A percentile compares a stretch with the other conserved stretches of the same genome.
phyloP scores from a whole-genome alignment of 352 stramenopile species.

The Pythium rishiriense region DNA sequence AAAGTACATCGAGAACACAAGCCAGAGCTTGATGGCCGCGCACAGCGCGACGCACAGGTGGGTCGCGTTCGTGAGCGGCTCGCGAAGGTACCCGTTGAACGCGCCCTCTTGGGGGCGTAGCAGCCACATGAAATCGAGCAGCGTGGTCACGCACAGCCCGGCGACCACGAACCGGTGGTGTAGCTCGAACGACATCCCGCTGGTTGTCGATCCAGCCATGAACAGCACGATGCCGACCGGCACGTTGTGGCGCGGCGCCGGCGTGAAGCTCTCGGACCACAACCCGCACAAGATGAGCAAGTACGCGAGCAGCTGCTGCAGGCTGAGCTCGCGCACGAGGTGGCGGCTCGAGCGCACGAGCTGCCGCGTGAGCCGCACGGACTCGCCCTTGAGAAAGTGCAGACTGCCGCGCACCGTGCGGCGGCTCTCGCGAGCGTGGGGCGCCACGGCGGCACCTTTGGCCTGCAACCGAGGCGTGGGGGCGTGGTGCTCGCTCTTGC shows the following conservation, averaged over 20 bases:
- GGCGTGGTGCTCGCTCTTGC: neutral
- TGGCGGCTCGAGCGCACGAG: slow-evolving; percentile 24
- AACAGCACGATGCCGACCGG: slow-evolving; percentile 60
- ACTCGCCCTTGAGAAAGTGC: slow-evolving; percentile 19
- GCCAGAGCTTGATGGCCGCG: slow-evolving; percentile 55
- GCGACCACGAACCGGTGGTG: slow-evolving; percentile 60
- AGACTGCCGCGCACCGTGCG: slow-evolving; percentile 23
- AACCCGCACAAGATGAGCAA: slow-evolving; percentile 56
- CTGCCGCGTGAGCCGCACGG: slow-evolving; percentile 13
- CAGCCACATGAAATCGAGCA: slow-evolving; percentile 65
- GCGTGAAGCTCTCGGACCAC: slow-evolving; percentile 61
- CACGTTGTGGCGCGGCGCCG: slow-evolving; percentile 70
- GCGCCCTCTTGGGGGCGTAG: slow-evolving; percentile 58
- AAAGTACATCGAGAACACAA: slow-evolving; percentile 71
- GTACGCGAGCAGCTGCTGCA: slow-evolving; percentile 62
- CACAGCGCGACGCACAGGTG: slow-evolving; percentile 56
- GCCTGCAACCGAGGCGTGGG: slow-evolving; percentile 3
- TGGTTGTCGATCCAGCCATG: slow-evolving; percentile 16
- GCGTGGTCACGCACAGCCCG: slow-evolving; percentile 44
- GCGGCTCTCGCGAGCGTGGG: neutral
- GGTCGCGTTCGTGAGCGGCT: slow-evolving; percentile 42
- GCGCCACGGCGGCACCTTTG: neutral
- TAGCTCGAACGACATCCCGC: slow-evolving; percentile 16
- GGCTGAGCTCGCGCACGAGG: slow-evolving; percentile 40
- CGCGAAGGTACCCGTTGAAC: slow-evolving; percentile 67